A percentile compares a stretch with the other conserved stretches of the same genome.
Evolutionary conservation across 2,329 filamentous ascomycete species (phyloP).

Genomic region (Fusarium devonianum): DNA sequence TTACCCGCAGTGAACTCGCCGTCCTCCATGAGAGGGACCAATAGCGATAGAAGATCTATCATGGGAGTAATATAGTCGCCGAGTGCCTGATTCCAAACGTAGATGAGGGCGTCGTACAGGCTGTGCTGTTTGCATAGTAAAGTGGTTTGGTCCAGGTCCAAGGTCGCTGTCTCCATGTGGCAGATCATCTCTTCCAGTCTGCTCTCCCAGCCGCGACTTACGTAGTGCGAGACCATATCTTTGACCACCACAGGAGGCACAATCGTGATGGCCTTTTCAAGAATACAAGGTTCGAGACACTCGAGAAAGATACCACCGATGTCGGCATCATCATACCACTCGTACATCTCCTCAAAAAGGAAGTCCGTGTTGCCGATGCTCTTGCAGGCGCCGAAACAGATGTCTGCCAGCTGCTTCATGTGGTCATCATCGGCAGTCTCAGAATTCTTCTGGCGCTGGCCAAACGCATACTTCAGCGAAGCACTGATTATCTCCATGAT

Average conservation of each 20-base stretch:
- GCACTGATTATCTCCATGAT: slow-evolving; percentile 92
- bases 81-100: slow-evolving; percentile 94
- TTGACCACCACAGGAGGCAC: slow-evolving; percentile 88
- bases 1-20: slow-evolving; percentile 61
- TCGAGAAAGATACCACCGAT: slow-evolving; percentile 82
- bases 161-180: slow-evolving; percentile 85
- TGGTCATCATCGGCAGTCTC: slow-evolving; percentile 61
- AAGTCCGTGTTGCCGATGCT: slow-evolving; percentile 81
- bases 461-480: slow-evolving; percentile 88
- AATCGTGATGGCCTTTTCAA: slow-evolving; percentile 75
- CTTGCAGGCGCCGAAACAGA: slow-evolving; percentile 83
- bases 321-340: slow-evolving; percentile 83
- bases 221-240: slow-evolving; percentile 82
- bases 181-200: slow-evolving; percentile 94
- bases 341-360: slow-evolving; percentile 89
- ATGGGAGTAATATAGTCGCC: slow-evolving; percentile 90
- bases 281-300: slow-evolving; percentile 85
- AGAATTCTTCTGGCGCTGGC: slow-evolving; percentile 64
- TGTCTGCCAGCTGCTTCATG: slow-evolving; percentile 79
- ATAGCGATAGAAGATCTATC: slow-evolving; percentile 79
- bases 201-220: slow-evolving; percentile 75
- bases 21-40: slow-evolving; percentile 65
- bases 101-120: slow-evolving; percentile 93
- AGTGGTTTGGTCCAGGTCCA: slow-evolving; percentile 94
- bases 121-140: slow-evolving; percentile 88